Conservation (phyloP, 179 eudicot genomes). For the Amaranthus tricolor region DNA sequence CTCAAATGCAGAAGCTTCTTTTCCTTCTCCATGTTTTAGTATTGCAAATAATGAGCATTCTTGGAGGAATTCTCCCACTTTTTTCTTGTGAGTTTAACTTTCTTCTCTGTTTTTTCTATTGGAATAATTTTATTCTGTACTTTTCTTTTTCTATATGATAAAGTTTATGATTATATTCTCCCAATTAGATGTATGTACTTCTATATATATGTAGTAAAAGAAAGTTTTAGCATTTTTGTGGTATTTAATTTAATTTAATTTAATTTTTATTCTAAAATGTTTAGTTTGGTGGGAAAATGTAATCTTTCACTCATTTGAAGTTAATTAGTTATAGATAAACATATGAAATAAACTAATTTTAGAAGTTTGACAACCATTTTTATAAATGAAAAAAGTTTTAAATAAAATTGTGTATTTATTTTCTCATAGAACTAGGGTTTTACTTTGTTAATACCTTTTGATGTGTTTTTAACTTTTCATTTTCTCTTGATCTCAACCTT, state of each 20-base stretch:
- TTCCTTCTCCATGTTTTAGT: constrained; percentile 36
- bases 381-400: neutral
- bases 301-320: neutral
- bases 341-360: constrained; percentile 2
- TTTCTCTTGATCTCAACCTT: neutral
- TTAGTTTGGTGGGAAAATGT: neutral
- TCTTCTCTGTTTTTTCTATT: neutral
- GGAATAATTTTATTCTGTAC: neutral
- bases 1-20: constrained; percentile 23
- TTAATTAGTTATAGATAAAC: neutral
- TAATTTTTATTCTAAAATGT: neutral
- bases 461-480: neutral
- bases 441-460: neutral
- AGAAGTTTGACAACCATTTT: neutral
- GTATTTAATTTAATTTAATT: neutral
- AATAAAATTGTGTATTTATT: constrained; percentile 7
- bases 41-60: constrained; percentile 28
- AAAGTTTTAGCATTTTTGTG: neutral
- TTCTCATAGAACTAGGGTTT: constrained; percentile 23
- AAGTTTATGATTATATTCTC: constrained; percentile 11
- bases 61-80: constrained; percentile 42
- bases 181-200: neutral
- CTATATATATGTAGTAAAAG: neutral
- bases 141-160: constrained; percentile 1
- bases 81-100: constrained; percentile 55